Evolutionary conservation across 495 filamentous ascomycete species (phyloP).

Genomic region (Saxophila tyrrhenica): DNA sequence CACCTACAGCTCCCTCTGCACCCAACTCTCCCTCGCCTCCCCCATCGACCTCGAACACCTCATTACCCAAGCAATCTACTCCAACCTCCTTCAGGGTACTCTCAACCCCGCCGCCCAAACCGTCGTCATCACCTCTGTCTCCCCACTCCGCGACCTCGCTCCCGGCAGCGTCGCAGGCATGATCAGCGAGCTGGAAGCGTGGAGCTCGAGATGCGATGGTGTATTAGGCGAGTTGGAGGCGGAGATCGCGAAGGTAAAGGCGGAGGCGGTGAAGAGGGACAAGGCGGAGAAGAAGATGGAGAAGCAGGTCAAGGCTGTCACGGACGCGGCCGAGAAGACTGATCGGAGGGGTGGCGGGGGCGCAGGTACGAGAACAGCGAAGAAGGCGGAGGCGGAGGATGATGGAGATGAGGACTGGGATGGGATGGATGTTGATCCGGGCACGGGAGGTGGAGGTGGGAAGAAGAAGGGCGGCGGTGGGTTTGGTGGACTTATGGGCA

Average conservation of each 20-base stretch:
- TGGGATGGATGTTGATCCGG: conserved; percentile 48
- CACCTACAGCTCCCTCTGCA: conserved; percentile 58
- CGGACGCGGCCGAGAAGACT: conserved; percentile 35
- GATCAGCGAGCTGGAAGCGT: conserved; percentile 55
- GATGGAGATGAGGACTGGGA: conserved; percentile 47
- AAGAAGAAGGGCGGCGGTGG: conserved; percentile 17
- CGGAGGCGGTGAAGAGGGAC: conserved; percentile 35
- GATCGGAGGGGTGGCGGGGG: conserved; percentile 29
- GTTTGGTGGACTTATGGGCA: background rate
- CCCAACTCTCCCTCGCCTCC: conserved; percentile 52
- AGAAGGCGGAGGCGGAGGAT: conserved; percentile 33
- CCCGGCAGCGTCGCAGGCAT: conserved; percentile 56
- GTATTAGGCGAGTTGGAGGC: conserved; percentile 67
- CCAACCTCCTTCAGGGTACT: conserved; percentile 65
- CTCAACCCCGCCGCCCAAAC: conserved; percentile 63
- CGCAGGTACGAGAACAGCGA: conserved; percentile 29
- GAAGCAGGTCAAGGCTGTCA: conserved; percentile 31
- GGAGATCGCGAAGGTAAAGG: conserved; percentile 50
- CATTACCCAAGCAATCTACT: conserved; percentile 80
- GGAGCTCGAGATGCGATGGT: conserved; percentile 60
- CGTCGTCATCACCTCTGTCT: conserved; percentile 66
- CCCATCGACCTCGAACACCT: conserved; percentile 75
- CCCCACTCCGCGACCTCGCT: conserved; percentile 73
- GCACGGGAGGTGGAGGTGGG: conserved; percentile 32
- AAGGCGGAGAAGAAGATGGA: conserved; percentile 32